A percentile compares a stretch with the other conserved stretches of the same genome.
phyloP scores from a whole-genome alignment of 768 basidiomycete genomes.

The Russula compacta region DNA sequence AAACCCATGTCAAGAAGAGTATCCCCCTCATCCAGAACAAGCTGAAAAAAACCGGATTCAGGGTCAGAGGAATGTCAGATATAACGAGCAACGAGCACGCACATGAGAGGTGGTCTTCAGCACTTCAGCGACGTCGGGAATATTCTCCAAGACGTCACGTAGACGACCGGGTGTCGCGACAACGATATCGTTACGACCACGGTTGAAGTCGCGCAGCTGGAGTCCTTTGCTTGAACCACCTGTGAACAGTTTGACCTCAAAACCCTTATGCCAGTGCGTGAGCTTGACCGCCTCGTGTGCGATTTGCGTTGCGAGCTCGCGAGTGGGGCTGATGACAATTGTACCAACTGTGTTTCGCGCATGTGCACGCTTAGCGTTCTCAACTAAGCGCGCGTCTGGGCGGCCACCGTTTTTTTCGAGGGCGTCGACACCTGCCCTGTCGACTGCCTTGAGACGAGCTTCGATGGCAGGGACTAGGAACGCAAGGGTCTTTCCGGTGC shows the following conservation, averaged over 20 bases:
- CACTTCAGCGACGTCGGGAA: slow-evolving; percentile 44
- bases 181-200: slow-evolving; percentile 65
- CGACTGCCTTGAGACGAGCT: slow-evolving; percentile 54
- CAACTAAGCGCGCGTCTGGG: slow-evolving; percentile 26
- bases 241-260: slow-evolving; percentile 65
- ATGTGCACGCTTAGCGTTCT: slow-evolving; percentile 30
- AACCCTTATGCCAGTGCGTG: slow-evolving; percentile 47
- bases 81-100: slow-evolving; percentile 23
- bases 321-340: slow-evolving; percentile 80
- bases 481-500: slow-evolving; percentile 82
- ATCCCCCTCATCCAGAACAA: slow-evolving; percentile 91
- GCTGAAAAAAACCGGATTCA: slow-evolving; percentile 33
- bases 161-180: slow-evolving; percentile 89
- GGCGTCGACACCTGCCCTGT: slow-evolving; percentile 34
- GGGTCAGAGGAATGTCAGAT: slow-evolving; percentile 3
- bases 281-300: slow-evolving; percentile 72
- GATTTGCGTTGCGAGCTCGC: slow-evolving; percentile 86
- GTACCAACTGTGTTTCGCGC: slow-evolving; percentile 50
- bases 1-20: slow-evolving; percentile 90
- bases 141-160: slow-evolving; percentile 57
- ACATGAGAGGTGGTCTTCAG: slow-evolving; percentile 53
- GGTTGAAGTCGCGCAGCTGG: slow-evolving; percentile 63
- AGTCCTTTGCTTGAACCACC: slow-evolving; percentile 60
- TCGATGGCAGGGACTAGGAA: slow-evolving; percentile 86
- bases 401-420: slow-evolving; percentile 35